Percentiles rank a stretch among this genome's conserved stretches.
Conservation (phyloP, 1,139 yeast species). For the Zhuliangozyma parablackwelliae region DNA sequence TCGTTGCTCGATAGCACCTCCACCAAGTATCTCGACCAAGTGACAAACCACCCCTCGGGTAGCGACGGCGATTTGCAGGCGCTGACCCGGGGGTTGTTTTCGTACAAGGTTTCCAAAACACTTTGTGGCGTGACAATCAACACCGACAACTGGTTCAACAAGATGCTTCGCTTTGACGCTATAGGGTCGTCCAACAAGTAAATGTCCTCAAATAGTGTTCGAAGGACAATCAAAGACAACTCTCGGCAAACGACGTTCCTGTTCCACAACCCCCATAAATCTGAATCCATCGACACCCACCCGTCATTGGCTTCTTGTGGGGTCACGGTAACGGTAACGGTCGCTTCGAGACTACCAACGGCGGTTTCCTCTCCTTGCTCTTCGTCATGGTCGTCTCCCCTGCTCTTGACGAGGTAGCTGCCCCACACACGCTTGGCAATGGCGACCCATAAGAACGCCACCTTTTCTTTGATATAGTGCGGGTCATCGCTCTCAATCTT, state of each 20-base stretch:
- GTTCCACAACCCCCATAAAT: slow-evolving; percentile 73
- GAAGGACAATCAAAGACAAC: slow-evolving; percentile 67
- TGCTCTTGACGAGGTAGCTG: slow-evolving; percentile 32
- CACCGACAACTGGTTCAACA: slow-evolving; percentile 77
- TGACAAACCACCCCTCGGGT: slow-evolving; percentile 77
- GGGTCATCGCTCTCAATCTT: slow-evolving; percentile 67
- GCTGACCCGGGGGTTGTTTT: slow-evolving; percentile 60
- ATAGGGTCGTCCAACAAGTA: slow-evolving; percentile 87
- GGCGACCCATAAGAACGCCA: slow-evolving; percentile 88
- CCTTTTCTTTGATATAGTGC: slow-evolving; percentile 82
- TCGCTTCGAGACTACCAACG: slow-evolving; percentile 1
- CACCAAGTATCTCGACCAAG: slow-evolving; percentile 66
- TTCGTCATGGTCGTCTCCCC: neutral
- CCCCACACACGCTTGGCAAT: slow-evolving; percentile 96
- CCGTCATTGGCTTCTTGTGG: slow-evolving; percentile 55
- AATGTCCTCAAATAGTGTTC: slow-evolving; percentile 92
- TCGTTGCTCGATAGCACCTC: slow-evolving; percentile 41
- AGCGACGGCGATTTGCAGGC: slow-evolving; percentile 53
- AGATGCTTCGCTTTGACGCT: slow-evolving; percentile 75
- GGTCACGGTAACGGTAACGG: slow-evolving; percentile 7
- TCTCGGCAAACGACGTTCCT: slow-evolving; percentile 62
- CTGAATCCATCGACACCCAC: slow-evolving; percentile 88
- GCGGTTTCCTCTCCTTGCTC: neutral
- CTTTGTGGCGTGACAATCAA: slow-evolving; percentile 73
- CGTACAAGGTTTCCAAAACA: slow-evolving; percentile 63